phyloP scores from a whole-genome alignment of 306 rosid species.

The Casuarina cunninghamiana region DNA sequence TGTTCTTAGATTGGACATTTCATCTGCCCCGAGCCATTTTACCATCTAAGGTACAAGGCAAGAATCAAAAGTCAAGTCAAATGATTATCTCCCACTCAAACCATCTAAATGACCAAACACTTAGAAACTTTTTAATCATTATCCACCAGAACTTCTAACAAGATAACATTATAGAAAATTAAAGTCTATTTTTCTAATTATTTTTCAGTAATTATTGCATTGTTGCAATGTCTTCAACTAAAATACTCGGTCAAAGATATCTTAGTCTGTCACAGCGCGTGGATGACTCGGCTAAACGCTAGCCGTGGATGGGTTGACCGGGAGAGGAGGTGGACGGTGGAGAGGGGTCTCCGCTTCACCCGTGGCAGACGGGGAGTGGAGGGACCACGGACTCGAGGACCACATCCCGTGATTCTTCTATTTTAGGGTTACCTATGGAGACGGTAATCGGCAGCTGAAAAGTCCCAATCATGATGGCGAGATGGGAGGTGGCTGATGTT shows the following conservation, averaged over 20 bases:
- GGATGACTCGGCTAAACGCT: background rate
- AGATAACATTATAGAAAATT: no score
- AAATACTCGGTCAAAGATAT: background rate
- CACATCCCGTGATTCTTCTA: background rate
- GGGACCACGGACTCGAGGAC: background rate
- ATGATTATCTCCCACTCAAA: no score
- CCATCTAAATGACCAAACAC: no score
- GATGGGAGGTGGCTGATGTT: conserved; percentile 30
- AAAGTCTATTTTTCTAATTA: background rate
- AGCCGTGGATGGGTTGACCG: conserved; percentile 36
- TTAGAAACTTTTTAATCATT: no score
- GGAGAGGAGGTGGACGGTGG: conserved; percentile 5
- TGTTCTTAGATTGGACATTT: no score
- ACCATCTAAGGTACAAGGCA: no score
- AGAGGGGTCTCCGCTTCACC: conserved; percentile 16
- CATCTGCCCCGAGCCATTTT: no score
- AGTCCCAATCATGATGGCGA: conserved; percentile 37
- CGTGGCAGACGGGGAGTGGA: conserved; percentile 29
- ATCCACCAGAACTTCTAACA: no score
- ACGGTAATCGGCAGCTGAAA: conserved; percentile 50
- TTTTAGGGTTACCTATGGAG: conserved; percentile 9
- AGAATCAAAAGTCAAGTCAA: no score
- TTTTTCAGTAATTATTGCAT: background rate
- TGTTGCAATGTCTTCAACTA: background rate
- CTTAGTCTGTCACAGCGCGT: conserved; percentile 12